A percentile compares a stretch with the other conserved stretches of the same genome.
These are phyloP conservation scores for Sclerotinia trifoliorum DNA, from an alignment of 2,329 filamentous ascomycete genomes.

Conservation along the genomic window DNA sequence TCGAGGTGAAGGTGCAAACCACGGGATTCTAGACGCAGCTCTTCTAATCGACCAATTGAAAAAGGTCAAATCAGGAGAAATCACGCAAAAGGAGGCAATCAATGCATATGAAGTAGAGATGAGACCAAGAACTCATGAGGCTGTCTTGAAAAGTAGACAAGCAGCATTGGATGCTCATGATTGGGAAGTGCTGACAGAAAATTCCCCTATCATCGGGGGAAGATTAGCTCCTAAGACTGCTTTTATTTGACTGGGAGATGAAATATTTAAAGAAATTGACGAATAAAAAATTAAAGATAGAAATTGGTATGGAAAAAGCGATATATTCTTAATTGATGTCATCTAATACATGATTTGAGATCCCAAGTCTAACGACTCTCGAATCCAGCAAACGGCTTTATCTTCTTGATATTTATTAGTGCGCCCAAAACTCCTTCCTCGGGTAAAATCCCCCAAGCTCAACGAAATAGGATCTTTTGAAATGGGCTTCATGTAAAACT, in stretches of 20 bases:
- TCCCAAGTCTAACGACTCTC: conserved; percentile 6
- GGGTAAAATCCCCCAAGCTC: neutral
- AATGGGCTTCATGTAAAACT: neutral
- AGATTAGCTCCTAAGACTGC: conserved; percentile 16
- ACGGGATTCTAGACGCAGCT: conserved; percentile 53
- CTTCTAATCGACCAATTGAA: conserved; percentile 44
- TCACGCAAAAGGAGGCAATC: conserved; percentile 43
- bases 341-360: neutral
- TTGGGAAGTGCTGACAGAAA: conserved; percentile 46
- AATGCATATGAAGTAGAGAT: conserved; percentile 49
- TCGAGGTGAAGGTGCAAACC: conserved; percentile 58
- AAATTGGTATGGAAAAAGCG: neutral
- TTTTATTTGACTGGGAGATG: neutral
- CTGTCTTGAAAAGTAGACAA: conserved; percentile 51
- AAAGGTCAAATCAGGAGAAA: conserved; percentile 22
- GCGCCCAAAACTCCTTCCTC: conserved; percentile 11
- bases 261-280: neutral
- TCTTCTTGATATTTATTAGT: conserved; percentile 6
- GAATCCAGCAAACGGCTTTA: conserved; percentile 11
- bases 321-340: neutral
- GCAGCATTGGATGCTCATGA: conserved; percentile 57
- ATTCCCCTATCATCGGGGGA: conserved; percentile 43
- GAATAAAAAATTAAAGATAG: neutral
- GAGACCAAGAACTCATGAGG: conserved; percentile 45
- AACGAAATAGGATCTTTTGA: neutral